A percentile compares a stretch with the other conserved stretches of the same genome.
Evolutionary conservation across 768 basidiomycete genomes (phyloP).

Genomic region (Serendipita sp.): DNA sequence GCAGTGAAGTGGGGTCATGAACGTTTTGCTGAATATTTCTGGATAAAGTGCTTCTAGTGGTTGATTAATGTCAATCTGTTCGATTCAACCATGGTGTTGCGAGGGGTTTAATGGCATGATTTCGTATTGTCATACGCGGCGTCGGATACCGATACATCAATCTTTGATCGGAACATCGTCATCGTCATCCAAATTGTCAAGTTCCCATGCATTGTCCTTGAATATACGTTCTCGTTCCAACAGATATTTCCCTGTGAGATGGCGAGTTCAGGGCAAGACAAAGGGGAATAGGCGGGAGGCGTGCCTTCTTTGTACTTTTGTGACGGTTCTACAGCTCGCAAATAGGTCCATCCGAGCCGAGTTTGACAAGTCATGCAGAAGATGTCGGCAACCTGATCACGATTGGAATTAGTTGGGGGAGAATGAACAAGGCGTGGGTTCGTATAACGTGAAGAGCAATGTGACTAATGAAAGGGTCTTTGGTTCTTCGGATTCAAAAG

Average conservation of each 20-base stretch:
- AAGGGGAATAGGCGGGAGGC: constrained; percentile 11
- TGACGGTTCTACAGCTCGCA: constrained; percentile 54
- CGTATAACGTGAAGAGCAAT: too few species aligned
- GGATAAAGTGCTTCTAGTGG: too few species aligned
- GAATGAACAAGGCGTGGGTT: not conserved
- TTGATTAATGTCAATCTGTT: not conserved
- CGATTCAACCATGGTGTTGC: not conserved
- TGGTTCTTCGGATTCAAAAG: too few species aligned
- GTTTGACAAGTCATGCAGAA: constrained; percentile 70
- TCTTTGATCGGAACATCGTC: not conserved
- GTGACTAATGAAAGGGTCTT: too few species aligned
- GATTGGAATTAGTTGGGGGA: not conserved
- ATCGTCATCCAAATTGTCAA: not conserved
- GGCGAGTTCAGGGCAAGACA: not conserved
- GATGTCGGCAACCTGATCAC: constrained; percentile 57
- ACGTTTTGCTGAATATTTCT: too few species aligned
- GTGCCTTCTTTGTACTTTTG: constrained; percentile 81
- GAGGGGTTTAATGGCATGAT: not conserved
- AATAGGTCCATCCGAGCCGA: constrained; percentile 68
- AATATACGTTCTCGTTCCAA: constrained; percentile 64
- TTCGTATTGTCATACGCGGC: not conserved
- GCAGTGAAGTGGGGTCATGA: too few species aligned
- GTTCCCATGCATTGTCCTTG: constrained; percentile 64
- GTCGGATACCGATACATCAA: too few species aligned
- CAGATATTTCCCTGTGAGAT: constrained; percentile 55